These are phyloP conservation scores for Candida sp. DNA, from an alignment of 1,139 yeast species.

Conservation along the genomic window DNA sequence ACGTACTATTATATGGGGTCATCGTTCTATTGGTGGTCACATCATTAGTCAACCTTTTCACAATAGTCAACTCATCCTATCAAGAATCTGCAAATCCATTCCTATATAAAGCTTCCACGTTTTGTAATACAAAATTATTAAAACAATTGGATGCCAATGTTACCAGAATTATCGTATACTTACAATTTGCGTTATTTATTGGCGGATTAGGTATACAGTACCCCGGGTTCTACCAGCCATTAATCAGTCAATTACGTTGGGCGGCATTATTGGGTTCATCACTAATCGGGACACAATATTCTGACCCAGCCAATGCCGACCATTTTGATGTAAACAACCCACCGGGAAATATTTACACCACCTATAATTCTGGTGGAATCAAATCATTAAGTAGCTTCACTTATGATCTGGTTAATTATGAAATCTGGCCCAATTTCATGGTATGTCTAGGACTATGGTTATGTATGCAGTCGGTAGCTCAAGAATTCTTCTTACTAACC, in stretches of 20 bases:
- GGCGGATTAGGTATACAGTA: conserved; percentile 55
- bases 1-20: conserved; percentile 37
- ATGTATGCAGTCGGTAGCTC: conserved; percentile 15
- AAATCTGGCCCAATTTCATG: conserved; percentile 45
- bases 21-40: conserved; percentile 40
- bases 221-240: conserved; percentile 66
- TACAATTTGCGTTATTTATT: conserved; percentile 58
- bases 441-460: conserved; percentile 29
- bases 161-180: conserved; percentile 45
- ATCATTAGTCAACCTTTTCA: conserved; percentile 37
- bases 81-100: conserved; percentile 62
- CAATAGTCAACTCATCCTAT: conserved; percentile 52
- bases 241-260: conserved; percentile 38
- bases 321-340: conserved; percentile 1
- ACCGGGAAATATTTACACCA: conserved; percentile 25
- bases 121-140: conserved; percentile 56
- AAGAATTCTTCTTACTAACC: conserved; percentile 18
- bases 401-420: conserved; percentile 18
- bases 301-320: not conserved
- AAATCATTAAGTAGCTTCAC: conserved; percentile 26
- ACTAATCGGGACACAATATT: not conserved
- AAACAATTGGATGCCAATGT: conserved; percentile 57
- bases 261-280: conserved; percentile 28
- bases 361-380: conserved; percentile 31
- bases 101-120: conserved; percentile 55